Percentiles rank a stretch among this genome's conserved stretches.
phyloP scores from a whole-genome alignment of 139 green algal genomes.

The Coccomyxa sp. region DNA sequence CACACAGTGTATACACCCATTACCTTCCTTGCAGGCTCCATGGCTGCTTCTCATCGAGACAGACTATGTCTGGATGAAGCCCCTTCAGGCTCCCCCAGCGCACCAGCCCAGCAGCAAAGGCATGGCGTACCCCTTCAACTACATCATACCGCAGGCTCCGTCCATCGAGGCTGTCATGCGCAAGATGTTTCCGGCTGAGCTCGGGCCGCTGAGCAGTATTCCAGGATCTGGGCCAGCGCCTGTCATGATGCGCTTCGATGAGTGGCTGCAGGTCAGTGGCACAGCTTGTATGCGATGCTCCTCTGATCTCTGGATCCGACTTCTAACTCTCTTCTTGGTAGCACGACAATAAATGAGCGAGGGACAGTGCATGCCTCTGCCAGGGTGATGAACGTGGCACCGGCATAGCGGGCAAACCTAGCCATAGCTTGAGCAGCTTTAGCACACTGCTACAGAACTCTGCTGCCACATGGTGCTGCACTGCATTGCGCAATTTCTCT shows the following conservation, averaged over 20 bases:
- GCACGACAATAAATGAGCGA: too few species aligned
- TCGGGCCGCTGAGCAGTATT: slow-evolving; percentile 32
- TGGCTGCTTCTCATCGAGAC: slow-evolving; percentile 85
- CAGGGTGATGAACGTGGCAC: too few species aligned
- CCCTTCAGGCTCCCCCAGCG: slow-evolving; percentile 30
- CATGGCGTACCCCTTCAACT: slow-evolving; percentile 67
- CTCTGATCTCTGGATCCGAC: too few species aligned
- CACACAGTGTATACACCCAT: background rate
- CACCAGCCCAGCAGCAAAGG: slow-evolving; percentile 27
- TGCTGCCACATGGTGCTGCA: too few species aligned
- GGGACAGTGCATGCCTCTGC: too few species aligned
- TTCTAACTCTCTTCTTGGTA: too few species aligned
- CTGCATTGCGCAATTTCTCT: too few species aligned
- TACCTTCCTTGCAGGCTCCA: slow-evolving; percentile 37
- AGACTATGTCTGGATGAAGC: slow-evolving; percentile 80
- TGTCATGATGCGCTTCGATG: slow-evolving; percentile 37
- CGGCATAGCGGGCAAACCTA: too few species aligned
- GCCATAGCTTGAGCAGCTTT: too few species aligned
- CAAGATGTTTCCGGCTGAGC: slow-evolving; percentile 37
- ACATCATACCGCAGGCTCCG: slow-evolving; percentile 56
- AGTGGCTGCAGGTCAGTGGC: slow-evolving; percentile 48
- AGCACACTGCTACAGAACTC: too few species aligned
- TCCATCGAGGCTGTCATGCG: slow-evolving; percentile 29
- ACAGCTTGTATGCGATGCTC: too few species aligned
- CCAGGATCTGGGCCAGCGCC: slow-evolving; percentile 38